Base-by-base conservation (phyloP, 2,329 filamentous ascomycete species). In the Sclerotinia trifoliorum region DNA sequence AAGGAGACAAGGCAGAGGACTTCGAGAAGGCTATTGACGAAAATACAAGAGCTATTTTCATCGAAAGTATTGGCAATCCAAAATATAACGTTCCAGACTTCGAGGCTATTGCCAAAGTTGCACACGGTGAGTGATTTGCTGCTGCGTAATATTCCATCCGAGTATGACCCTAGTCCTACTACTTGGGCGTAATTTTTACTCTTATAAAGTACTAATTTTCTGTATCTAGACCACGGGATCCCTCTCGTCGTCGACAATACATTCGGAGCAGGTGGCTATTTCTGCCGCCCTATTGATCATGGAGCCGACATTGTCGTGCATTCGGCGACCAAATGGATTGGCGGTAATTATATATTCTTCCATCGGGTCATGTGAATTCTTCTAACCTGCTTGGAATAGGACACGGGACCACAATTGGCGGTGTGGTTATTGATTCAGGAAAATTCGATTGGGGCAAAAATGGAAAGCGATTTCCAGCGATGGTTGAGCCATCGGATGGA, bases 301-400 rank as follows among this genome's bases (percentile, higher is more conserved):
- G 94, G 94, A 68, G 94, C 91, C 70, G 94, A 97, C 11, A 96
- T 97, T 70, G 90, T 97, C 65, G 92, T 97, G 46, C 93, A 97
- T 84, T 94, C 91, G 48, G 93, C 93, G 11, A 97, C 93, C 68
- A 97, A 97, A 81, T 97, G 94, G 94, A 97, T 97, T 71, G 94
- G 94, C 7, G 60, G 60, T 63, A 51, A 63, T 42, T 63, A 39
- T 17, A 49, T 26, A 4, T 39, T 26, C 35, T 24, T 5, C 46
- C 24, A 7, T 51, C n/a, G 15, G 15, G 32, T 24, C 7, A 26
- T 39, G 8, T 62, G 21, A 26, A 51, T 42, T 32, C 32, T 51
- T 52, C 32, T 63, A 63, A 63, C 19, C 17, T 24, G 2, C 15
- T 51, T 17, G 29, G 21, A 61, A 39, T 39, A 68, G 94, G 94